A percentile compares a stretch with the other conserved stretches of the same genome.
phyloP scores from a whole-genome alignment of 768 basidiomycete genomes.

The Lentinula lateritia region DNA sequence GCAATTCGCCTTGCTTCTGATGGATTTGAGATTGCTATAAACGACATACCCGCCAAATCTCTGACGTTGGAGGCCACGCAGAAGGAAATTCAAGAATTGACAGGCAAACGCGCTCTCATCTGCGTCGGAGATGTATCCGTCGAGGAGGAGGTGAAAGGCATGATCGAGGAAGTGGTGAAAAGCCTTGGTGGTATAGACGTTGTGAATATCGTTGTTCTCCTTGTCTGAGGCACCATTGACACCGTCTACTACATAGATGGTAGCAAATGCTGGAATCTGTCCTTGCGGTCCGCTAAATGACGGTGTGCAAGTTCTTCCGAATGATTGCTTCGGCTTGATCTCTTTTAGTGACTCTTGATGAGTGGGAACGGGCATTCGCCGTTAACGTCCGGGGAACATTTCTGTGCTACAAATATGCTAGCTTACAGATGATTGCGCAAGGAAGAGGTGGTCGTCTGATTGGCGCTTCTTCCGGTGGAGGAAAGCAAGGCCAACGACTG shows the following conservation, averaged over 20 bases:
- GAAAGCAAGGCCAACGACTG: conserved; percentile 17
- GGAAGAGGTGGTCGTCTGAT: conserved; percentile 24
- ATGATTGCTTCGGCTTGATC: neutral
- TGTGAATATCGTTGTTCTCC: conserved; percentile 13
- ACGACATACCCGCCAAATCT: conserved; percentile 17
- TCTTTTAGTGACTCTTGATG: conserved; percentile 4
- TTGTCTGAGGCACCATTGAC: neutral
- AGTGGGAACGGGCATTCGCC: conserved; percentile 10
- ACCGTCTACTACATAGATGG: conserved; percentile 2
- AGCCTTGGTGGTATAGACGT: conserved; percentile 24
- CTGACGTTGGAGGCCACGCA: neutral
- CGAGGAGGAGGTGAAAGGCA: conserved; percentile 24
- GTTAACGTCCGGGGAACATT: conserved; percentile 18
- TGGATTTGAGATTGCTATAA: conserved; percentile 31
- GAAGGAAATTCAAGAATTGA: neutral
- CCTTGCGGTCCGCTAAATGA: neutral
- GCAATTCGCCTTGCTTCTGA: conserved; percentile 31
- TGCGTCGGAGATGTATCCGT: conserved; percentile 20
- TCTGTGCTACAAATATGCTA: conserved; percentile 19
- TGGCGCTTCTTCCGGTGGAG: conserved; percentile 21
- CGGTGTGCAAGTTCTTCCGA: neutral
- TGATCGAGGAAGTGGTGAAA: conserved; percentile 20
- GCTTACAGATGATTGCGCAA: conserved; percentile 20
- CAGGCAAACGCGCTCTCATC: neutral
- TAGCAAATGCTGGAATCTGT: conserved; percentile 18